These are phyloP conservation scores for Aurantiochytrium sp. DNA, from an alignment of 108 stramenopile species.

Conservation along the genomic window DNA sequence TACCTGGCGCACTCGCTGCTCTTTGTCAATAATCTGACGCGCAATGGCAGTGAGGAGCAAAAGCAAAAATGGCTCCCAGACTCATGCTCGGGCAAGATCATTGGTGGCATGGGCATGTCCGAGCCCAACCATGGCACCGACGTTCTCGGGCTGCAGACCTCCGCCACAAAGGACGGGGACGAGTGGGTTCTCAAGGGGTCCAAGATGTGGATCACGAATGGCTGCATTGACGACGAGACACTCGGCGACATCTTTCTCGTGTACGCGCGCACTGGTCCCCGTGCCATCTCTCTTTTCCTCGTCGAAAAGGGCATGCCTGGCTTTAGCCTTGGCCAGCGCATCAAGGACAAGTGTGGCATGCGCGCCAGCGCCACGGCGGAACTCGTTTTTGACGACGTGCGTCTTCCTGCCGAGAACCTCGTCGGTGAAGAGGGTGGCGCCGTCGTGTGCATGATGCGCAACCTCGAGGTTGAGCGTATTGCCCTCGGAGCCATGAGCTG, in stretches of 20 bases:
- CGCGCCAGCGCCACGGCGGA: conserved; percentile 88
- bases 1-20: conserved; percentile 85
- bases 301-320: conserved; percentile 92
- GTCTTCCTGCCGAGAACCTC: conserved; percentile 67
- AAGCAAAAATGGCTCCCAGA: conserved; percentile 64
- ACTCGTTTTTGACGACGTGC: conserved; percentile 90
- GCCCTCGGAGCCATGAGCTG: conserved; percentile 87
- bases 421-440: conserved; percentile 84
- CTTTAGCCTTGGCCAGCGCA: conserved; percentile 87
- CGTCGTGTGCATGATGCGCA: conserved; percentile 94
- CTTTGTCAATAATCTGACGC: conserved; percentile 73
- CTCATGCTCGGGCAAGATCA: conserved; percentile 66
- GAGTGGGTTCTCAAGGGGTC: conserved; percentile 76
- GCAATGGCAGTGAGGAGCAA: conserved; percentile 74
- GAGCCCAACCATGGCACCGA: conserved; percentile 96
- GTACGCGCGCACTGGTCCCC: conserved; percentile 77
- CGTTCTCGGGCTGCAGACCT: conserved; percentile 87
- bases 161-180: conserved; percentile 53
- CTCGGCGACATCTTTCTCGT: conserved; percentile 89
- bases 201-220: conserved; percentile 99
- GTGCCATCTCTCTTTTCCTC: conserved; percentile 69
- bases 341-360: conserved; percentile 89
- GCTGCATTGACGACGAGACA: conserved; percentile 70
- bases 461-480: conserved; percentile 93
- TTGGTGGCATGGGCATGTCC: conserved; percentile 98